These are phyloP conservation scores for Ziziphus jujuba DNA, from an alignment of 306 rosid species.

Conservation along the genomic window DNA sequence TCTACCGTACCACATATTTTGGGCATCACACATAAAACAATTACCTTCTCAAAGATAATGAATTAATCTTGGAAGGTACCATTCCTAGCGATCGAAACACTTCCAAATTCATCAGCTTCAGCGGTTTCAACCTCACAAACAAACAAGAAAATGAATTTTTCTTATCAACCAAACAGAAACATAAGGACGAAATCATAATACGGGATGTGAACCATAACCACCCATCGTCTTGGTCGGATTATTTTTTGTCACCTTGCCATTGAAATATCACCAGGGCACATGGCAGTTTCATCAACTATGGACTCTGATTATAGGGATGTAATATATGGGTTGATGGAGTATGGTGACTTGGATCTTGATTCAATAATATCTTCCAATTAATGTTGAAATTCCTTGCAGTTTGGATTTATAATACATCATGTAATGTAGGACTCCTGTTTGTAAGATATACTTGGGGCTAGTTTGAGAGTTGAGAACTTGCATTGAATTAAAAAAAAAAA, in stretches of 20 bases:
- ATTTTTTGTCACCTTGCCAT: constrained; percentile 28
- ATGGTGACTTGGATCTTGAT: constrained; percentile 8
- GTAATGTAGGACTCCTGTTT: no score
- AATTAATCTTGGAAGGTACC: constrained; percentile 40
- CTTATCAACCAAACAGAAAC: no score
- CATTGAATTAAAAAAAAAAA: no score
- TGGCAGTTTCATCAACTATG: constrained; percentile 22
- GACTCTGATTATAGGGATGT: constrained; percentile 15
- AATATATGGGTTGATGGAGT: constrained; percentile 18
- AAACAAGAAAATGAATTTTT: no score
- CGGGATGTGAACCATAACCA: neutral
- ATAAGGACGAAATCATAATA: neutral
- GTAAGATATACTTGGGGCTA: no score
- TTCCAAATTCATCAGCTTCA: constrained; percentile 22
- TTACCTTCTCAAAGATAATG: constrained; percentile 27
- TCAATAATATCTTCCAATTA: no score
- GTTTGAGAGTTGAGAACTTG: no score
- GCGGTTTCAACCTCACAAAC: no score
- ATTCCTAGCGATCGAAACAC: constrained; percentile 25
- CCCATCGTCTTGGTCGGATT: constrained; percentile 25
- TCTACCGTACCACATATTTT: constrained; percentile 50
- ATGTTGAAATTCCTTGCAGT: no score
- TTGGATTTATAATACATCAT: no score
- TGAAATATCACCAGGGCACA: constrained; percentile 13
- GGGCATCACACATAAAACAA: constrained; percentile 53